Conservation (phyloP, 805 yeast species). For the Wickerhamomyces bovis region DNA sequence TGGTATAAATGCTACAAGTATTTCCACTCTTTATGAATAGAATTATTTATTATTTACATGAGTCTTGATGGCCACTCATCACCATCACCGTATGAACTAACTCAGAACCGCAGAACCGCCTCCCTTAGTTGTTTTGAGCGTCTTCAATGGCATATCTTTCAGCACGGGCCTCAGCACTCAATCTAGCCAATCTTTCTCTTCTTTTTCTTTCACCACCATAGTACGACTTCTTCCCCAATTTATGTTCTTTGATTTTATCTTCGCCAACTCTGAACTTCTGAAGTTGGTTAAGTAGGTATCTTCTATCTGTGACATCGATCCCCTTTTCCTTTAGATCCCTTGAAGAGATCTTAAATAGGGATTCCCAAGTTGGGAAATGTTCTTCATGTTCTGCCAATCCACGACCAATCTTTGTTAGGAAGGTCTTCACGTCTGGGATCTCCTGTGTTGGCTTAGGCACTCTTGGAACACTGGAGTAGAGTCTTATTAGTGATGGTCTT, state of each 20-base stretch:
- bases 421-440: constrained; percentile 67
- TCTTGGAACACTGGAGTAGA: constrained; percentile 1
- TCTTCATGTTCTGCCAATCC: constrained; percentile 61
- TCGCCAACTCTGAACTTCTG: constrained; percentile 57
- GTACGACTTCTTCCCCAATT: constrained; percentile 62
- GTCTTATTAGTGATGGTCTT: constrained; percentile 1
- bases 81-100: background rate
- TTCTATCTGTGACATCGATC: constrained; percentile 63
- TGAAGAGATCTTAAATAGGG: constrained; percentile 53
- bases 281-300: constrained; percentile 68
- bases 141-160: constrained; percentile 25
- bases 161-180: constrained; percentile 36
- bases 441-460: constrained; percentile 44
- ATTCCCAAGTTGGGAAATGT: constrained; percentile 62
- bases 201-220: constrained; percentile 86
- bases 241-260: constrained; percentile 44
- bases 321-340: constrained; percentile 66
- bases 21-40: background rate
- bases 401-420: constrained; percentile 76
- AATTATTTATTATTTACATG: constrained; percentile 2
- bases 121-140: constrained; percentile 9
- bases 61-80: background rate
- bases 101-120: background rate
- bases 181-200: constrained; percentile 56
- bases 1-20: background rate